These are phyloP conservation scores for Leavenworthia alabamica DNA, from an alignment of 345 rosid species.

Conservation along the genomic window DNA sequence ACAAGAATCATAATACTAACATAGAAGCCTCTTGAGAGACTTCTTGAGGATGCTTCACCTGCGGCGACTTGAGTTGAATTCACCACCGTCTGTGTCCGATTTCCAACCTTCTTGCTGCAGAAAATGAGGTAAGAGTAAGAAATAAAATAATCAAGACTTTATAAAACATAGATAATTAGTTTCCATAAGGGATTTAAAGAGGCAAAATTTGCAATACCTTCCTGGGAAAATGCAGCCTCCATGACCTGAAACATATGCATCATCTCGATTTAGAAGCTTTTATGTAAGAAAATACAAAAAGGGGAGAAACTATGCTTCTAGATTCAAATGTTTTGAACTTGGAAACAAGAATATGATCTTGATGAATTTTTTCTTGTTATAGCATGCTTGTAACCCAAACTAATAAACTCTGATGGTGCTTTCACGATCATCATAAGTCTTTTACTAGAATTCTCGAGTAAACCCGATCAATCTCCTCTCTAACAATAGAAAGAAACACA, in stretches of 20 bases:
- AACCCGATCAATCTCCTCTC: neutral
- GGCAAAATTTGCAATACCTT: slow-evolving; percentile 48
- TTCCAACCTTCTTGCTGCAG: slow-evolving; percentile 72
- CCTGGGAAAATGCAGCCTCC: slow-evolving; percentile 93
- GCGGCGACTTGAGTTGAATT: slow-evolving; percentile 45
- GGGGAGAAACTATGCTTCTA: neutral
- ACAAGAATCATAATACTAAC: slow-evolving; percentile 31
- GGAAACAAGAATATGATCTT: neutral
- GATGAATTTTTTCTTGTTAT: neutral
- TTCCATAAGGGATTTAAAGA: neutral
- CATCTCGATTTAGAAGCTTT: neutral
- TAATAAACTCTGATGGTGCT: neutral
- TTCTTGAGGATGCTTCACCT: slow-evolving; percentile 11
- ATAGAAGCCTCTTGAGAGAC: slow-evolving; percentile 20
- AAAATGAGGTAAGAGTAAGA: neutral
- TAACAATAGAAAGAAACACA: neutral
- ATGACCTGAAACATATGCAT: slow-evolving; percentile 49
- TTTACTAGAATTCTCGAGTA: neutral
- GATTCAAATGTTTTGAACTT: neutral
- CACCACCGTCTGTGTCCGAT: slow-evolving; percentile 47
- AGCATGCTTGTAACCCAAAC: neutral
- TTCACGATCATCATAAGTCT: neutral
- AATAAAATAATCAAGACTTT: neutral
- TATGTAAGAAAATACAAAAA: neutral
- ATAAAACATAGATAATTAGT: neutral